phyloP scores from a whole-genome alignment of 1,284 basidiomycete species.

The Naganishia albida region DNA sequence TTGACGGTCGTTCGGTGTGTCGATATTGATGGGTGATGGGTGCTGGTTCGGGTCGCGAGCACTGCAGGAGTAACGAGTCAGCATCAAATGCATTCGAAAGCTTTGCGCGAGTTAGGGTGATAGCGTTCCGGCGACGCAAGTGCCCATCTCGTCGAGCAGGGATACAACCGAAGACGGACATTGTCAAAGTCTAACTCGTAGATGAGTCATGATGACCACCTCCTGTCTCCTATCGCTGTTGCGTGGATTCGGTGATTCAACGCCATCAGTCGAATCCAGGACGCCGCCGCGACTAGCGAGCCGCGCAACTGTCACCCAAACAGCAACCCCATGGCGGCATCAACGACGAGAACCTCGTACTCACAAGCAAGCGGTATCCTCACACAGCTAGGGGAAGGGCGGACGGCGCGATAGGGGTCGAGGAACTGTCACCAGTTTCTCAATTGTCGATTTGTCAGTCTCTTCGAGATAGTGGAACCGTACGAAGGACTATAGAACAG shows the following conservation, averaged over 20 bases:
- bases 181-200: neutral
- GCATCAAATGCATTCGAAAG: neutral
- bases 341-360: neutral
- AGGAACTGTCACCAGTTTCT: conserved; percentile 25
- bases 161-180: neutral
- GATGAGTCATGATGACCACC: no score
- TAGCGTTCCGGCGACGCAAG: neutral
- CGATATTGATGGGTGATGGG: conserved; percentile 59
- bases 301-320: no score
- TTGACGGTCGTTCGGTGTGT: conserved; percentile 49
- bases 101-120: neutral
- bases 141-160: neutral
- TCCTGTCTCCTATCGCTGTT: no score
- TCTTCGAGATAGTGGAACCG: neutral
- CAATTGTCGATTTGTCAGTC: conserved; percentile 8
- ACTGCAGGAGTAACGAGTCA: conserved; percentile 54
- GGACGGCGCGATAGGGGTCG: conserved; percentile 16
- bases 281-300: no score
- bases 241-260: no score
- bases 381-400: conserved; percentile 29
- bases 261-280: no score
- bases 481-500: neutral
- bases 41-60: conserved; percentile 95
- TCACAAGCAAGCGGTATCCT: conserved; percentile 33
- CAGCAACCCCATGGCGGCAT: no score